Conservation (phyloP, 2,329 filamentous ascomycete genomes). For the Torrubiella hemipterigena region DNA sequence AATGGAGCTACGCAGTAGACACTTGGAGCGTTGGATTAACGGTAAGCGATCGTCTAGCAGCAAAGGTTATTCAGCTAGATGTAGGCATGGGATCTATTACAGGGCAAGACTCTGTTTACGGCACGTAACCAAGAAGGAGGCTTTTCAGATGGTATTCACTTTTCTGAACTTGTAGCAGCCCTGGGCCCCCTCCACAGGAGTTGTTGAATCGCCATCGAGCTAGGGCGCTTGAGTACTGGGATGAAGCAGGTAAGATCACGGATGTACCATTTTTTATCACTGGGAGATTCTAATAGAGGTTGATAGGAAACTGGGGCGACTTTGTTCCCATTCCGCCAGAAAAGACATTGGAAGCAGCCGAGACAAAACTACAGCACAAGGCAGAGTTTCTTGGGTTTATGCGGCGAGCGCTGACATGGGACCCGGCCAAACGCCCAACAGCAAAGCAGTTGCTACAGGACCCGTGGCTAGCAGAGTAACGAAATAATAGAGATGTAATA, state of each 20-base stretch:
- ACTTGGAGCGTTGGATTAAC: conserved; percentile 2
- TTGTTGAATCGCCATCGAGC: not conserved
- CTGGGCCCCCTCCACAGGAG: conserved; percentile 1
- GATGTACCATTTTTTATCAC: not conserved
- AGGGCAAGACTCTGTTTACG: not conserved
- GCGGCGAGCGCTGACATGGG: conserved; percentile 2
- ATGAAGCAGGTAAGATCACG: not conserved
- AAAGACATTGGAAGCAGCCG: not conserved
- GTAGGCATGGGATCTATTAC: conserved; percentile 2
- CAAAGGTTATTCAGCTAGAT: too few relatives aligned
- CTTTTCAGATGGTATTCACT: not conserved
- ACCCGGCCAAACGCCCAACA: conserved; percentile 1
- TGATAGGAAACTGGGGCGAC: conserved; percentile 1
- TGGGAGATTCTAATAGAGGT: not conserved
- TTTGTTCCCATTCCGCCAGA: not conserved
- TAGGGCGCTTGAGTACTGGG: conserved; percentile 1
- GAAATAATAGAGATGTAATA: too few relatives aligned
- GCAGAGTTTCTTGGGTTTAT: not conserved
- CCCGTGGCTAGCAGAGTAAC: too few relatives aligned
- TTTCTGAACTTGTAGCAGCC: conserved; percentile 1
- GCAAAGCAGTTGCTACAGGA: conserved; percentile 1
- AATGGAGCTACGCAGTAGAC: conserved; percentile 2
- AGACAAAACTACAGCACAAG: not conserved
- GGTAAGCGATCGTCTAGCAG: not conserved
- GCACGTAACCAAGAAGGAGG: not conserved